Evolutionary conservation across 805 yeast species (phyloP).

Genomic region (Saturnispora halmiae): DNA sequence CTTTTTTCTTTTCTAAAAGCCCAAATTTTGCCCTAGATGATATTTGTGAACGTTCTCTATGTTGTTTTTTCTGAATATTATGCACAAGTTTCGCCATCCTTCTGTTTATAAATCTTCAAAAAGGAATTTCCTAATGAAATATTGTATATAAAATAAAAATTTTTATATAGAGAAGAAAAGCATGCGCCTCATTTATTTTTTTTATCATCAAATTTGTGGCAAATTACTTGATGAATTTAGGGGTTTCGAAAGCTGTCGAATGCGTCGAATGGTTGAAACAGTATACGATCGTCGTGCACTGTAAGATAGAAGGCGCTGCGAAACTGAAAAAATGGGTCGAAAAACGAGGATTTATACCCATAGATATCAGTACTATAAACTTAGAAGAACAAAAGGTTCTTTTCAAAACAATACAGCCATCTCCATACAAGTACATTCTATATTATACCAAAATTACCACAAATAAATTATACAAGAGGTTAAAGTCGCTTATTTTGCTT

Average conservation of each 20-base stretch:
- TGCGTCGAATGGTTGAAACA: neutral
- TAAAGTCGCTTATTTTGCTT: slow-evolving; percentile 1
- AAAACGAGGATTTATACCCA: neutral
- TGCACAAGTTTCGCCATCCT: slow-evolving; percentile 74
- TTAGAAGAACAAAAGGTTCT: slow-evolving; percentile 5
- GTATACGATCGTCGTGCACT: slow-evolving; percentile 1
- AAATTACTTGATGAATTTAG: neutral
- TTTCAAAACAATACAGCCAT: neutral
- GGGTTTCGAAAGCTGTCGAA: neutral
- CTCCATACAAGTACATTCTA: slow-evolving; percentile 1
- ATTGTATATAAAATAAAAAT: neutral
- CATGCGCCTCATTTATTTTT: slow-evolving; percentile 1
- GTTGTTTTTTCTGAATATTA: slow-evolving; percentile 92
- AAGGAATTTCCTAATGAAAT: too few species aligned
- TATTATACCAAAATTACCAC: neutral
- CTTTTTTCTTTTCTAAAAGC: slow-evolving; percentile 86
- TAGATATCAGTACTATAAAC: neutral
- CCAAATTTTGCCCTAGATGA: slow-evolving; percentile 67
- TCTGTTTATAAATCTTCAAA: neutral
- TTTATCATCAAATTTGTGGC: too few species aligned
- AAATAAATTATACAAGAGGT: neutral
- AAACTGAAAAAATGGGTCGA: slow-evolving; percentile 1
- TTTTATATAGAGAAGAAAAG: neutral
- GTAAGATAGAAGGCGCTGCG: neutral
- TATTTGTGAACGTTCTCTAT: slow-evolving; percentile 87